Base-by-base conservation (phyloP, 768 basidiomycete genomes). In the Kwoniella mangroviensis region DNA sequence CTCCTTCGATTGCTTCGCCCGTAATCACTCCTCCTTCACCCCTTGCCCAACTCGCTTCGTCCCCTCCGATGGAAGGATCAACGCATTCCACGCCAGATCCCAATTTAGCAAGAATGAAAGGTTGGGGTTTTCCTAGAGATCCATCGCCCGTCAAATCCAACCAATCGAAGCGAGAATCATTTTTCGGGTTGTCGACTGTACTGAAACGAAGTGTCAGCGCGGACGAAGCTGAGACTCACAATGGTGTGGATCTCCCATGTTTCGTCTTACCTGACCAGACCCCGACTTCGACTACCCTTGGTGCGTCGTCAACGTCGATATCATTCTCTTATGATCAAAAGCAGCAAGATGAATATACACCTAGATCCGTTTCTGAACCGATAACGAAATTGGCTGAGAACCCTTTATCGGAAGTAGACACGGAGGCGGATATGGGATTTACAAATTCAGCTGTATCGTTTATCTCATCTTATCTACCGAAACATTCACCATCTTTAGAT, bases 51-150 rank as follows among this genome's bases (percentile, higher is more conserved):
- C 63, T 21, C 19, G n/a, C 55, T 10, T 26, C 19, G 12, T 67
- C 62, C 55, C 56, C 57, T 49, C 24, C 21, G 22, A 17, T 53
- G 21, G 28, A 64, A 11, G n/a, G 1, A 26, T 62, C 56, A 17
- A 52, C 28, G 12, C 40, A 28, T 17, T 12, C 43, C 3, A 45
- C 12, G 10, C 54, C 57, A 12, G 65, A 69, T 60, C 57, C 68
- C 3, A 67, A 64, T 40, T 22, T 68, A 2, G 24, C 45, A 21
- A 51, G 71, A 24, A 73, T 75, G 66, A 60, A 69, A 59, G 61
- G 64, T 10, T 75, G 74, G 74, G 74, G 74, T 7, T 75, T 75
- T 28, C 74, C 74, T 13, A 60, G 59, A 51, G 71, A 65, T 34
- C 59, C 71, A 9, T 41, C 54, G 2, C 43, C 53, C 9, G 21